Percentiles rank a stretch among this genome's conserved stretches.
phyloP scores from a whole-genome alignment of 768 basidiomycete genomes.

The Tulasnella sp. region DNA sequence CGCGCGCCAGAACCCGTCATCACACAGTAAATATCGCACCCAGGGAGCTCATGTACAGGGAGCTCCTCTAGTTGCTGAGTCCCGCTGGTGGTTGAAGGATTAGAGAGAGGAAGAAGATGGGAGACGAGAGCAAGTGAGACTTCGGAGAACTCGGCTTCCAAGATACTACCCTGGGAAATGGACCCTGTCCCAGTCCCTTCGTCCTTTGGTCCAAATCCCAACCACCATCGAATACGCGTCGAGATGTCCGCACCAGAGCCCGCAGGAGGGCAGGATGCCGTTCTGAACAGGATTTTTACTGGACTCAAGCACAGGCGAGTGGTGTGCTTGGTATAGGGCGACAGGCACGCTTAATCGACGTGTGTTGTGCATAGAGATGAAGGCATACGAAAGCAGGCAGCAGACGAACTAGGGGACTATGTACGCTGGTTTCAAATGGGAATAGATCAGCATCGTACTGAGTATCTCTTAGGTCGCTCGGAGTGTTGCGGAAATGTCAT shows the following conservation, averaged over 20 bases:
- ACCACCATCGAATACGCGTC: constrained; percentile 9
- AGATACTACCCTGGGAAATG: neutral
- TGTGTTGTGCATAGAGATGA: constrained; percentile 30
- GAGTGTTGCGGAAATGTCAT: constrained; percentile 72
- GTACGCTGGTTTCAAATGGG: constrained; percentile 24
- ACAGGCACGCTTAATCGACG: neutral
- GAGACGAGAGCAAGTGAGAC: neutral
- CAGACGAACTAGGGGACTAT: constrained; percentile 33
- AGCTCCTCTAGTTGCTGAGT: constrained; percentile 38
- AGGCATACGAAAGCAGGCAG: constrained; percentile 33
- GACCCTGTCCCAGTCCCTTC: neutral
- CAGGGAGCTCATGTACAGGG: constrained; percentile 62
- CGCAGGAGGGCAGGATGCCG: constrained; percentile 20
- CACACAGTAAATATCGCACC: constrained; percentile 54
- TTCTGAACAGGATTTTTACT: constrained; percentile 24
- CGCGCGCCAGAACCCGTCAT: constrained; percentile 64
- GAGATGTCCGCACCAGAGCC: constrained; percentile 22
- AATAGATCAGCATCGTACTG: neutral
- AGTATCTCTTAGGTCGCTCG: constrained; percentile 56
- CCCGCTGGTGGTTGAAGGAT: neutral
- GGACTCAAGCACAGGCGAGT: constrained; percentile 23
- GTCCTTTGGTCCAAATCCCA: constrained; percentile 1
- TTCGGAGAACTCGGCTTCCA: neutral
- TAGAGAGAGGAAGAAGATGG: neutral
- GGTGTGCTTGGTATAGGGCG: neutral